A percentile compares a stretch with the other conserved stretches of the same genome.
Evolutionary conservation across 768 basidiomycete genomes (phyloP).

Genomic region (Russula lepida): DNA sequence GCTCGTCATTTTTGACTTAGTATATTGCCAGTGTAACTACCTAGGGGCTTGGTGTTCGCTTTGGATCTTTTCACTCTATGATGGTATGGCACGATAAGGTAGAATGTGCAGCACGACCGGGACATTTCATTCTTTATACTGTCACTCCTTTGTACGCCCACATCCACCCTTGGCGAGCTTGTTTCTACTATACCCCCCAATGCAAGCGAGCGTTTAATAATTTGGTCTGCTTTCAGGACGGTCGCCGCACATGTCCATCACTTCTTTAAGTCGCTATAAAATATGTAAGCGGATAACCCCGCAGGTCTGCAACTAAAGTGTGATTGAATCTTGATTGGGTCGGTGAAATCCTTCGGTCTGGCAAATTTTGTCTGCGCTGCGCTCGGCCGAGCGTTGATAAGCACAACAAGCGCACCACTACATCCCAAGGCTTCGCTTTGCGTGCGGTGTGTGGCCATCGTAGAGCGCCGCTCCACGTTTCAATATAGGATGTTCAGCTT

Average conservation of each 20-base stretch:
- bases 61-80: neutral
- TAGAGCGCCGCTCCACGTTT: neutral
- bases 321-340: too few species aligned
- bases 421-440: too few species aligned
- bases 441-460: too few species aligned
- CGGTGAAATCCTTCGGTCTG: too few species aligned
- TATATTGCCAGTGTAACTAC: neutral
- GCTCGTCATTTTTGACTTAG: neutral
- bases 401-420: too few species aligned
- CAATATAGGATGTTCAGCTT: neutral
- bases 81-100: neutral
- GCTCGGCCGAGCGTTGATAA: too few species aligned
- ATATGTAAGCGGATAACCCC: too few species aligned
- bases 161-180: neutral
- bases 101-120: neutral
- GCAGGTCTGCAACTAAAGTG: too few species aligned
- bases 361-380: too few species aligned
- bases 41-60: neutral
- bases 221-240: neutral
- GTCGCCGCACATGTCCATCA: neutral
- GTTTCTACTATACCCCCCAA: neutral
- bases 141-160: constrained; percentile 7
- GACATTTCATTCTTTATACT: constrained; percentile 10
- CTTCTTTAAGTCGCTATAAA: too few species aligned
- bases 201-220: neutral